These are phyloP conservation scores for Leishmania aethiopica DNA, from an alignment of 208 protist species.

Conservation along the genomic window DNA sequence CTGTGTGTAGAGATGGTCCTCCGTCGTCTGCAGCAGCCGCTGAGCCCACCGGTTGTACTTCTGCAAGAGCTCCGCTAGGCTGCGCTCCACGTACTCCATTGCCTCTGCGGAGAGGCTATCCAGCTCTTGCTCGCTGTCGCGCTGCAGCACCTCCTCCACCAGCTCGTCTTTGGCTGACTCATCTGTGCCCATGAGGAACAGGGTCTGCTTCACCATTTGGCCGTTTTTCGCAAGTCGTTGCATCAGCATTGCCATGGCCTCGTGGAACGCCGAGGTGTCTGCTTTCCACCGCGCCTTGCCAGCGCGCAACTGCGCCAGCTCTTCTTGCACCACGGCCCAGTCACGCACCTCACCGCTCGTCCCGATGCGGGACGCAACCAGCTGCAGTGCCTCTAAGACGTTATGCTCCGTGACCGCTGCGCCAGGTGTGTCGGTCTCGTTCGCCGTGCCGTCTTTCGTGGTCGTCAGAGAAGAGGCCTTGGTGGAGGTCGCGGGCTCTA, in stretches of 20 bases:
- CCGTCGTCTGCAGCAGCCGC: constrained; percentile 71
- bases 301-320: constrained; percentile 40
- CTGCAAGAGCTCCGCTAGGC: constrained; percentile 73
- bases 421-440: neutral
- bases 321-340: constrained; percentile 29
- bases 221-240: constrained; percentile 62
- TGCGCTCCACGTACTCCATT: constrained; percentile 52
- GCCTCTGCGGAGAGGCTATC: constrained; percentile 1
- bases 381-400: constrained; percentile 54
- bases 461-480: neutral
- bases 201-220: constrained; percentile 55
- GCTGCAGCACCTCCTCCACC: constrained; percentile 58
- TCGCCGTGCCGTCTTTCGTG: neutral
- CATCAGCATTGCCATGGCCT: constrained; percentile 65
- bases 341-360: constrained; percentile 34
- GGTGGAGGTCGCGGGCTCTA: neutral
- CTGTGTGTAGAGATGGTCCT: constrained; percentile 86
- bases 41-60: constrained; percentile 85
- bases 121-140: constrained; percentile 1
- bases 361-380: constrained; percentile 43
- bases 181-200: constrained; percentile 81
- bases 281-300: constrained; percentile 40
- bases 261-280: constrained; percentile 58
- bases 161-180: constrained; percentile 71
- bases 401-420: constrained; percentile 51